Percentiles rank a stretch among this genome's conserved stretches.
phyloP scores from a whole-genome alignment of 352 stramenopile genomes.

The Globisporangium canariense region DNA sequence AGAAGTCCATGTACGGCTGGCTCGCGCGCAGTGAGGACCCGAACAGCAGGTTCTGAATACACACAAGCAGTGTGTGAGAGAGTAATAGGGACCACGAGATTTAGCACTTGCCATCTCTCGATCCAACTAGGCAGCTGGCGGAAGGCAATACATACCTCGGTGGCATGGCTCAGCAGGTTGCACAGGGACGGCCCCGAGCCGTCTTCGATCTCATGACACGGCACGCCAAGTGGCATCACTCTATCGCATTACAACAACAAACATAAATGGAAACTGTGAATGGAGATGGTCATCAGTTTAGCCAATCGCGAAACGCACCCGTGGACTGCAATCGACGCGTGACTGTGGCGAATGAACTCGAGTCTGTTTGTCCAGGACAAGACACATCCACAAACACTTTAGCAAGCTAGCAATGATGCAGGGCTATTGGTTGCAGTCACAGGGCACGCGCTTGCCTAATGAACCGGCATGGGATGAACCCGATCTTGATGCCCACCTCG shows the following conservation, averaged over 20 bases:
- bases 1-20: constrained; percentile 50
- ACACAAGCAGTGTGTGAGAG: not conserved
- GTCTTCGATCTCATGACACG: constrained; percentile 51
- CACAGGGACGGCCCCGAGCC: constrained; percentile 51
- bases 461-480: constrained; percentile 67
- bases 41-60: constrained; percentile 38
- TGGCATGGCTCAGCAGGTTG: constrained; percentile 60
- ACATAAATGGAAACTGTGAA: too few species aligned
- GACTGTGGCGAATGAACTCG: constrained; percentile 46
- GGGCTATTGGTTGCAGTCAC: too few species aligned
- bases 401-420: not conserved
- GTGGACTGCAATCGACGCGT: constrained; percentile 61
- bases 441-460: constrained; percentile 24
- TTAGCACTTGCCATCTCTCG: too few species aligned
- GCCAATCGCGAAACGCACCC: constrained; percentile 30
- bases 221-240: constrained; percentile 40
- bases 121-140: too few species aligned
- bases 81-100: too few species aligned
- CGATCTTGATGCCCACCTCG: constrained; percentile 48
- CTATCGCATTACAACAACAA: constrained; percentile 20
- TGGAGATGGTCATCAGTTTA: not conserved
- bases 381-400: not conserved
- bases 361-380: constrained; percentile 25
- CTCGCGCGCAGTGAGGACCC: constrained; percentile 45
- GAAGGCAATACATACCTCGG: constrained; percentile 28